Evolutionary conservation across 441 rosid genomes (phyloP), one percentile per base, ranked within the genome.

Genomic region (Erysimum cheiri): DNA sequence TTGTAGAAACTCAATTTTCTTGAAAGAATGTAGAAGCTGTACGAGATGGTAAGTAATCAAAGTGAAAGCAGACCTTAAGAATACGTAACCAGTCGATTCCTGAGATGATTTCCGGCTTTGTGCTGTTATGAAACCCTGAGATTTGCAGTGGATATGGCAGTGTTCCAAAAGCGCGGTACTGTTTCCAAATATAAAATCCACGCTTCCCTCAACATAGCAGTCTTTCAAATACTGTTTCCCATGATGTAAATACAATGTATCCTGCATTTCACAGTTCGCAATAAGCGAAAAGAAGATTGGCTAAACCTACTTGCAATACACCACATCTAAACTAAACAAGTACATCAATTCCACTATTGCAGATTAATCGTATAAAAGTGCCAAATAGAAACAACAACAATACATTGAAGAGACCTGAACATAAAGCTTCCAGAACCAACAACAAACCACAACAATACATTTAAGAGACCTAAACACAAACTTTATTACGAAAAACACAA

Each of bases 51-150:
- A 33, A 10, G 39, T 31, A 52, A 32, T 13, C 29, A 2, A 28
- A 9, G 4, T 28, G 17, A 55, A 44, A 54, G 52, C 76, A 47
- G 13, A 87, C 98, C 99, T 92, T 75, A 91, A 72, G 79, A 95
- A 95, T 29, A 95, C 93, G 48, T 89, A 95, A 75, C 97, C 99
- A 63, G 98, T 92, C 15, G 84, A 77, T 74, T 95, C 97, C 71
- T 91, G 96, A 67, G 98, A 92, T 58, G 99, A 76, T 81, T 95
- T 95, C 29, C 97, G 85, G 86, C 97, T 86, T 50, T 95, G 99
- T 47, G 98, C 98, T 48, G 98, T 93, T 59, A 96, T 78, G 73
- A 63, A 93, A 68, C 98, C 97, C 13, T 78, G 84, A 22, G 97
- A 78, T 79, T 93, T 96, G 92, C 98, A 96, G 73, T 96, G 89